Base-by-base conservation (phyloP, 2,329 filamentous ascomycete species). In the Dactylellina drechsleri region DNA sequence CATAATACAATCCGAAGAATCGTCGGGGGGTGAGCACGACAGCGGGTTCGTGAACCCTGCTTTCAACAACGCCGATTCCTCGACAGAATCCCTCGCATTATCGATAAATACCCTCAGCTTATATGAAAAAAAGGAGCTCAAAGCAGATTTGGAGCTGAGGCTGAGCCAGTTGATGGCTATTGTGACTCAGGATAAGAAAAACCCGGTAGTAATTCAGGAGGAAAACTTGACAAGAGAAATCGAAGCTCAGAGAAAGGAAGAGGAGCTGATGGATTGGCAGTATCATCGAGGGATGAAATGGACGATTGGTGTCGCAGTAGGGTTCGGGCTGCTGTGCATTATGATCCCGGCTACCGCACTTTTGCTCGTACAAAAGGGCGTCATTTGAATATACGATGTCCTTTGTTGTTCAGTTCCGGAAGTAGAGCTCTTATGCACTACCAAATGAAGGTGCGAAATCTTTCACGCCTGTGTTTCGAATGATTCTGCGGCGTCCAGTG, bases 271-370 rank as follows among this genome's bases (percentile, higher is more conserved):
- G 2, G 70, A 74, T 26, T 16, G 57, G 18, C 70, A 74, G 50
- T 67, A 67, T n/a, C 41, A 67, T 28, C 43, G 70, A 13, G 70
- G 70, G n/a, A 67, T 74, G 62, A 74, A 74, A 18, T 74, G 70
- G 70, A 74, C 70, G n/a, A 59, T 74, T 18, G 70, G 70, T 6
- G 52, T 74, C n/a, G 70, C 70, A 1, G 49, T 74, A 23, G 62
- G 57, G 4, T 74, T 74, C 26, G 70, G 70, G 12, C 45, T 74
- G 45, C 57, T 67, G 70, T 74, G 62, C n/a, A 74, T 74, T 26
- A 74, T 74, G 70, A 47, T 74, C 4, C 70, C 70, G 6, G 70
- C 70, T 6, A 74, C 70, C 1, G 70, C 70, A 16, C 47, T 74
- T 16, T 47, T 74, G 45, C 53, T 74, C 18, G 50, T 74, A 7